Base-by-base conservation (phyloP, 441 rosid genomes). In the Pelargonium citronellum region DNA sequence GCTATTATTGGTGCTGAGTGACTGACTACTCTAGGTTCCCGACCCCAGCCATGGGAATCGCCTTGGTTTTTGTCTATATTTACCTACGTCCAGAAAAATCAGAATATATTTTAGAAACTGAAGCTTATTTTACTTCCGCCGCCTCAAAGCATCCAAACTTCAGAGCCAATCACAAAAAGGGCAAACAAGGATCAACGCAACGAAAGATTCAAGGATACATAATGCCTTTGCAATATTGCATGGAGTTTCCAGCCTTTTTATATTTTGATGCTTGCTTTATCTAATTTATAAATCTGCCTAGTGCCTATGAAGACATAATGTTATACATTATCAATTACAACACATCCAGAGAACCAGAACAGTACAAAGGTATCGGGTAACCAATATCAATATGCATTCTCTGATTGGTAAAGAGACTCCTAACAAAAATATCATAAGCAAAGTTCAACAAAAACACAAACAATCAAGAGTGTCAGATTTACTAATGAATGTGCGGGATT, bases 1-100 rank as follows among this genome's bases (percentile, higher is more conserved):
- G 90, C 83, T 79, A 90, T 81, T 75, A 95, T 74, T 24, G 99
- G 99, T 22, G 95, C 99, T 12, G 99, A 95, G 81, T 87, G 75
- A 74, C 99, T 95, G 69, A 80, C 81, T 69, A 76, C 68, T 78
- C 73, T 84, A 55, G 76, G 84, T 71, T 83, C 86, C 75, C 88
- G 82, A 27, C 64, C 64, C 64, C 80, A 63, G 64, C 65, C 74
- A 12, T 66, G 84, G 65, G 75, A 15, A 44, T 85, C 82, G 37
- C 77, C 90, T 61, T 81, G 85, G 77, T 69, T 79, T 75, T 79
- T 82, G 65, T 86, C 90, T 49, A 66, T 73, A 69, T 83, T 74
- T 65, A 79, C 79, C 98, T 91, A 77, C 78, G 72, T 69, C 67
- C 51, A 67, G 49, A 69, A 67, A 63, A 24, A 49, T 49, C 13